phyloP scores from a whole-genome alignment of 2,329 filamentous ascomycete genomes.

The Blumeria graminis region DNA sequence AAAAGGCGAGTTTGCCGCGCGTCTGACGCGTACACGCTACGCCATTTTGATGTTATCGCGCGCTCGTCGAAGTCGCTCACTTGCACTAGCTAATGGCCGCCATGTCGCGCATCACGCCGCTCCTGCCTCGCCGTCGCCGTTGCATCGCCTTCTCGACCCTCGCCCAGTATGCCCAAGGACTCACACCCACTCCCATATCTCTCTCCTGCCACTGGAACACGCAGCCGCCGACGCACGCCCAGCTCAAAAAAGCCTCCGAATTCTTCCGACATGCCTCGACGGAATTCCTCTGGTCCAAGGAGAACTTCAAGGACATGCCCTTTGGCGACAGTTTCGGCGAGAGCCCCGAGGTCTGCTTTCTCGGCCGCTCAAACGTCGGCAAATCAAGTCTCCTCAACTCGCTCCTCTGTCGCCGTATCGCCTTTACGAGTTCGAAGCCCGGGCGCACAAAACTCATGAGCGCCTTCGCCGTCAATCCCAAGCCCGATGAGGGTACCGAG shows the following conservation, averaged over 20 bases:
- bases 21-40: too few species aligned
- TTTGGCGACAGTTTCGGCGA: conserved; percentile 22
- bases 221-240: conserved; percentile 17
- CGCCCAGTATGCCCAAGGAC: too few species aligned
- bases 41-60: too few species aligned
- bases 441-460: conserved; percentile 43
- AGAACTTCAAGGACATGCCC: conserved; percentile 34
- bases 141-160: too few species aligned
- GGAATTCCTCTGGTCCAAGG: conserved; percentile 32
- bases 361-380: conserved; percentile 47
- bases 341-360: conserved; percentile 23
- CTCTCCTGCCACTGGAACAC: conserved; percentile 27
- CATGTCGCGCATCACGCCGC: too few species aligned
- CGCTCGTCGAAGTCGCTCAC: too few species aligned
- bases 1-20: neutral
- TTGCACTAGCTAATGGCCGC: too few species aligned
- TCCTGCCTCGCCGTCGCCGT: too few species aligned
- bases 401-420: conserved; percentile 26
- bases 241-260: conserved; percentile 21
- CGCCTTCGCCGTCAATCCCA: conserved; percentile 32
- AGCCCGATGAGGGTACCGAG: conserved; percentile 8
- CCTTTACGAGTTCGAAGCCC: conserved; percentile 31
- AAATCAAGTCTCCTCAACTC: conserved; percentile 44
- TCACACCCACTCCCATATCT: too few species aligned
- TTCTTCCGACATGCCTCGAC: conserved; percentile 24